Conservation (phyloP, 305 asterid species). For the Nicotiana rustica region DNA sequence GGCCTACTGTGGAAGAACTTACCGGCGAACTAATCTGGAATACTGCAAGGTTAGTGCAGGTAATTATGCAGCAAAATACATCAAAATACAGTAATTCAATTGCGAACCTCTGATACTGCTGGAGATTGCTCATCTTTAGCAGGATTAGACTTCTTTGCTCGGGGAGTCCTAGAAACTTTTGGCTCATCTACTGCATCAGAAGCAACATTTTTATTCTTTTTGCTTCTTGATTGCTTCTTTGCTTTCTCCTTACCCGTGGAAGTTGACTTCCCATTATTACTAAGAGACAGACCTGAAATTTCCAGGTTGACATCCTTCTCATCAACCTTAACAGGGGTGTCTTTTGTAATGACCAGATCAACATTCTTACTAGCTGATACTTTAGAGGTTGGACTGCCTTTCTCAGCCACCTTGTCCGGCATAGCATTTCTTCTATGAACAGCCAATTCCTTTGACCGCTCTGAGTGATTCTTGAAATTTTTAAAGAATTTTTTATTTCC, state of each 20-base stretch:
- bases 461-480: constrained; percentile 44
- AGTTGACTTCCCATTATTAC: constrained; percentile 39
- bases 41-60: constrained; percentile 47
- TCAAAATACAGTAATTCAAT: constrained; percentile 37
- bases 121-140: constrained; percentile 49
- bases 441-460: constrained; percentile 47
- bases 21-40: constrained; percentile 55
- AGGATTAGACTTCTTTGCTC: constrained; percentile 47
- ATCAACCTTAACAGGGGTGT: constrained; percentile 40
- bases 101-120: constrained; percentile 59
- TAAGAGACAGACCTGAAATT: constrained; percentile 33
- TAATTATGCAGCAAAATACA: constrained; percentile 32
- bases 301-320: constrained; percentile 40
- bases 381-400: constrained; percentile 42
- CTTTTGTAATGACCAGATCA: constrained; percentile 44
- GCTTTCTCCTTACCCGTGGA: constrained; percentile 50
- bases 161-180: constrained; percentile 46
- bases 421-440: constrained; percentile 52
- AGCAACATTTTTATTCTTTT: constrained; percentile 49
- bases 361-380: constrained; percentile 46
- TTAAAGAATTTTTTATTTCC: constrained; percentile 43
- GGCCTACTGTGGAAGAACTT: constrained; percentile 46
- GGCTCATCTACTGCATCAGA: constrained; percentile 49
- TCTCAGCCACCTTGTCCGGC: constrained; percentile 45
- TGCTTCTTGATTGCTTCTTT: constrained; percentile 59